Percentiles rank a stretch among this genome's conserved stretches.
Conservation (phyloP, 257 asterid genomes). For the Striga asiatica region DNA sequence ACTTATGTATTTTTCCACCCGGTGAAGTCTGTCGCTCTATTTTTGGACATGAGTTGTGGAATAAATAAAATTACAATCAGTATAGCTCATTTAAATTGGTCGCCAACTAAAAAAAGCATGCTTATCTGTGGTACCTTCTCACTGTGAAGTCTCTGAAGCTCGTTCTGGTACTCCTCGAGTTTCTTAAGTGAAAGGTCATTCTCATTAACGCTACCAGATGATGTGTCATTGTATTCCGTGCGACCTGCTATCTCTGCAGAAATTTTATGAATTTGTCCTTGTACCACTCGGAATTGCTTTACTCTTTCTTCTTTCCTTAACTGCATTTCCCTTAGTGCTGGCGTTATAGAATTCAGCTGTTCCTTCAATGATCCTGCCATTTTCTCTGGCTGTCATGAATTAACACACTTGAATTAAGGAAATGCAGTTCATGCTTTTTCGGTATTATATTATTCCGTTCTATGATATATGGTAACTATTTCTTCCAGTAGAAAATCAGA, state of each 20-base stretch:
- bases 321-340: conserved; percentile 85
- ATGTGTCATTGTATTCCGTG: conserved; percentile 61
- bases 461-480: background rate
- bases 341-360: conserved; percentile 72
- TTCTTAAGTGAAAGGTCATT: conserved; percentile 76
- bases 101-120: background rate
- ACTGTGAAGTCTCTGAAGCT: conserved; percentile 76
- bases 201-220: conserved; percentile 44
- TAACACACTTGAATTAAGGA: conserved; percentile 15
- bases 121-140: conserved; percentile 54
- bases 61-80: background rate
- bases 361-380: conserved; percentile 83
- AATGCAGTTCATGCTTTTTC: background rate
- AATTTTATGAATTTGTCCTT: conserved; percentile 69
- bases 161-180: conserved; percentile 77
- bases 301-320: conserved; percentile 68
- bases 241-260: conserved; percentile 80
- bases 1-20: conserved; percentile 69
- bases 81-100: conserved; percentile 1
- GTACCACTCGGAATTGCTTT: conserved; percentile 73
- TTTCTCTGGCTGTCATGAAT: conserved; percentile 69
- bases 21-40: conserved; percentile 79
- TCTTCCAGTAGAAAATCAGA: background rate
- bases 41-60: conserved; percentile 11
- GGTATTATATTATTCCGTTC: conserved; percentile 3